Evolutionary conservation across 345 rosid genomes (phyloP), one percentile per base, ranked within the genome.

Genomic region (Populus nigra): DNA sequence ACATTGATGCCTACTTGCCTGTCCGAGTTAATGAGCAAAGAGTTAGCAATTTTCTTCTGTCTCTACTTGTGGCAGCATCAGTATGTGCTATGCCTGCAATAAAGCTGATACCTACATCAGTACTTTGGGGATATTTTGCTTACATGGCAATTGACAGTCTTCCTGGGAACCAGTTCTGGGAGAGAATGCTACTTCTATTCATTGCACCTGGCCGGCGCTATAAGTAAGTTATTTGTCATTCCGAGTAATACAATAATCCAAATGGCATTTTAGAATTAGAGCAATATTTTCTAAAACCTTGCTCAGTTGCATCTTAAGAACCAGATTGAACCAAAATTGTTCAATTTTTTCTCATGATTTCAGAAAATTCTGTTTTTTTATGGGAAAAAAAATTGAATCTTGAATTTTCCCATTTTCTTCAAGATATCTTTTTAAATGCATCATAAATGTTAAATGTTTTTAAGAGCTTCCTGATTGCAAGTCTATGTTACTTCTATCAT

Each of bases 81-180:
- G 86, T 92, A 15, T 77, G 68, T n/a, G 98, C 93, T 0, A 82
- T 88, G 85, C 94, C 97, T 0, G 90, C 87, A 33, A 88, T 94
- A 53, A 94, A 91, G 82, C 86, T 75, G 72, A 91, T 92, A 75
- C 98, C 98, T 0, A 87, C 98, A 45, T 91, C 97, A 29, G 87
- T 92, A 49, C 88, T 94, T 2, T 94, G 94, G 96, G 97, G 97
- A 59, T 94, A 94, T 76, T 94, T 94, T 4, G 92, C 94, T 3
- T 91, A 88, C 83, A 92, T 94, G 98, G 96, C 98, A 35, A 86
- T 94, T 6, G 97, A 94, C 83, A 92, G 96, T 80, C 96, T 94
- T 20, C 96, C 92, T 0, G 97, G 98, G 8, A 94, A 92, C 79
- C 97, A 92, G 12, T 94, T 92, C 81, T 94, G 93, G 87, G 97